These are phyloP conservation scores for Aspergillus ibericus DNA, from an alignment of 2,329 filamentous ascomycete genomes.

Conservation along the genomic window DNA sequence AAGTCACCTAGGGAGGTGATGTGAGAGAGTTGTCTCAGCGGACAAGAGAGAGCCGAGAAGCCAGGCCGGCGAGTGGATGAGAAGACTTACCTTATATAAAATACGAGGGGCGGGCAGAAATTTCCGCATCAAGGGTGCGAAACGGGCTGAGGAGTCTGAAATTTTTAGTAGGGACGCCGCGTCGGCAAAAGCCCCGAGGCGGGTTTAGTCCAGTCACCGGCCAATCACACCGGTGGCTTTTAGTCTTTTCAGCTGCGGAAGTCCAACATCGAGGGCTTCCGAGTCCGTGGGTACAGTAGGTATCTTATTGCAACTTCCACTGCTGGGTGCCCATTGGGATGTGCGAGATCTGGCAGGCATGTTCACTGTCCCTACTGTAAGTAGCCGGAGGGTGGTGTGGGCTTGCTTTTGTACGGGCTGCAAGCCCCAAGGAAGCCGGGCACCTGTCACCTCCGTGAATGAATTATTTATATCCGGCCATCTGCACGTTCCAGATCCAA, in stretches of 20 bases:
- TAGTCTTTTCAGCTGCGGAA: neutral
- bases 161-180: neutral
- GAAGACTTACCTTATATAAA: neutral
- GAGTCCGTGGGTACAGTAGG: neutral
- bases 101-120: slow-evolving; percentile 15
- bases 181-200: slow-evolving; percentile 3
- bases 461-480: neutral
- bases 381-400: neutral
- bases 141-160: neutral
- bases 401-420: neutral
- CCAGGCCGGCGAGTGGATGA: neutral
- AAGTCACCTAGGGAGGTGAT: slow-evolving; percentile 14
- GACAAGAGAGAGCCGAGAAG: neutral
- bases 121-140: slow-evolving; percentile 18
- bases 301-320: neutral
- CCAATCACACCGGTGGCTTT: neutral
- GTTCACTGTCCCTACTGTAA: too few species aligned
- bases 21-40: slow-evolving; percentile 11
- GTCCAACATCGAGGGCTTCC: neutral
- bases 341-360: neutral
- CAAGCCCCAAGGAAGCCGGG: neutral
- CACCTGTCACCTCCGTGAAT: neutral
- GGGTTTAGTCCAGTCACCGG: neutral
- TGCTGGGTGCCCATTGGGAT: too few species aligned
- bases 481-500: neutral